phyloP scores from a whole-genome alignment of 192 early-diverging fungal genomes.

The Piromyces sp. region DNA sequence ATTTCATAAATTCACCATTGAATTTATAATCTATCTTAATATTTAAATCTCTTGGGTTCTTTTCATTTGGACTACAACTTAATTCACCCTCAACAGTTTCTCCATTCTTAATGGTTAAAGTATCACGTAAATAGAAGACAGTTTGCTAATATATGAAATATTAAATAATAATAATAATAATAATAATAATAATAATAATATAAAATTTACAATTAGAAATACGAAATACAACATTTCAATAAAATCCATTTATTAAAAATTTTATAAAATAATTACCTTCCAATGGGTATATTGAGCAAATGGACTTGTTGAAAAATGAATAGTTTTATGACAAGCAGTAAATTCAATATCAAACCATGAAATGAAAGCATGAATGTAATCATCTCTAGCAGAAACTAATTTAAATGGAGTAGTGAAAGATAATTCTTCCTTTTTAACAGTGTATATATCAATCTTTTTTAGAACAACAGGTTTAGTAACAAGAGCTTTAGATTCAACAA shows the following conservation, averaged over 20 bases:
- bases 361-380: slow-evolving; percentile 83
- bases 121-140: slow-evolving; percentile 77
- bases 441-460: slow-evolving; percentile 53
- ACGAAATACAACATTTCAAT: too few relatives aligned
- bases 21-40: slow-evolving; percentile 59
- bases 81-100: slow-evolving; percentile 55
- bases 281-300: slow-evolving; percentile 90
- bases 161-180: neutral
- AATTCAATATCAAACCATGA: slow-evolving; percentile 96
- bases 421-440: slow-evolving; percentile 75
- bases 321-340: slow-evolving; percentile 72
- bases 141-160: slow-evolving; percentile 25
- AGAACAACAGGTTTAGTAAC: slow-evolving; percentile 32
- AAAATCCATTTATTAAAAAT: too few relatives aligned
- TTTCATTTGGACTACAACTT: slow-evolving; percentile 48
- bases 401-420: slow-evolving; percentile 71
- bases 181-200: too few relatives aligned
- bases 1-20: slow-evolving; percentile 29
- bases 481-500: slow-evolving; percentile 69
- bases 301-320: slow-evolving; percentile 64
- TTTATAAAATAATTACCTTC: slow-evolving; percentile 41
- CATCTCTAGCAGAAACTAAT: slow-evolving; percentile 53
- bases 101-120: slow-evolving; percentile 50
- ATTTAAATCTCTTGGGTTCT: slow-evolving; percentile 86
- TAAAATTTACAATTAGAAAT: too few relatives aligned